Evolutionary conservation across 768 basidiomycete genomes (phyloP), one percentile per base, ranked within the genome.

Genomic region (Tephrocybe sp.): DNA sequence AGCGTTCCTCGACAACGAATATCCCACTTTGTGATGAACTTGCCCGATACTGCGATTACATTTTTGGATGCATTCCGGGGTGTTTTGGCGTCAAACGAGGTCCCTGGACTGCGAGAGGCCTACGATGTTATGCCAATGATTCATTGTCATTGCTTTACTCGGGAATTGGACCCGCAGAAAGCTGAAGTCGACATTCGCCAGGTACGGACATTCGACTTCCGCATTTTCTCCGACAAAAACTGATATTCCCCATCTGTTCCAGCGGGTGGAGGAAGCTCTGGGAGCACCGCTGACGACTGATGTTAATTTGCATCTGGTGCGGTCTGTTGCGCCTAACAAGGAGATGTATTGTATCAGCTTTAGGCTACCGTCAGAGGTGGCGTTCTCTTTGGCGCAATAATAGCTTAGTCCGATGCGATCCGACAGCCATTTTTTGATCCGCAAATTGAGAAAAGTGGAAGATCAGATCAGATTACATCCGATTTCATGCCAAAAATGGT

Each of bases 331-430:
- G 1, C 96, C 96, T 6, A 89, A 84, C 69, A 98, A 99, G 70
- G 87, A 93, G 61, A 98, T 98, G 96, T 98, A 95, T 67, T 95
- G 96, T 67, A 80, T 99, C 47, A 88, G 88, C 66, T 98, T 99
- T 76, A 66, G 72, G 16, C 65, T 71, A 27, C 71, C 74, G 28
- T 55, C 62, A 24, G 67, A 64, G 47, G 77, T 75, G 11, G 73
- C 70, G 30, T 69, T 57, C n/a, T 24, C 36, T 28, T 49, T 30
- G 30, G 44, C 4, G 18, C 41, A 25, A 30, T 27, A 26, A 42
- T 13, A 47, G 6, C 43, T 36, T 48, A 31, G 55, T 35, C 47
- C 38, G 35, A 39, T n/a, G 21, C n/a, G 25, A 26, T 13, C 40
- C 40, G 25, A 51, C 26, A 13, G 27, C 41, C 30, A 5, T 21